Conservation (phyloP, 306 rosid genomes). For the Prunus mira region DNA sequence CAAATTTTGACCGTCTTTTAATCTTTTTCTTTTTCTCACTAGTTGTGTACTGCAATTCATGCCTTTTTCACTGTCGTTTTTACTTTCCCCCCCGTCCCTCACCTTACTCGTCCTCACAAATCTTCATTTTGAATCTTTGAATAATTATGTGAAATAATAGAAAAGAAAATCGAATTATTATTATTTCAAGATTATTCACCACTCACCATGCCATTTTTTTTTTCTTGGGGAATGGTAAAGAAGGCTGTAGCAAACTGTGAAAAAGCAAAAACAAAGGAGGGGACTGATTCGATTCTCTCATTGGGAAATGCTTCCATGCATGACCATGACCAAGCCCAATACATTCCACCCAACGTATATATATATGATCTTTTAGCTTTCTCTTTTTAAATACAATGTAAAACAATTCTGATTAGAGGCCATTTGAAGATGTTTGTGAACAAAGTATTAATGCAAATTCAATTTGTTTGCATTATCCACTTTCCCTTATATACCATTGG, state of each 20-base stretch:
- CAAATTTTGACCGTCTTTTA: slow-evolving; percentile 89
- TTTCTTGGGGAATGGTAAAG: slow-evolving; percentile 94
- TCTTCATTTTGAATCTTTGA: slow-evolving; percentile 8
- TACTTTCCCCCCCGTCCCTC: slow-evolving; percentile 42
- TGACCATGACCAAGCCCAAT: slow-evolving; percentile 28
- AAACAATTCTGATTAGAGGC: neutral
- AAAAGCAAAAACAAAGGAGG: slow-evolving; percentile 81
- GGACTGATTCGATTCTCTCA: slow-evolving; percentile 94
- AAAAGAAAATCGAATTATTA: neutral
- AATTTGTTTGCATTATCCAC: neutral
- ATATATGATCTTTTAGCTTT: slow-evolving; percentile 33
- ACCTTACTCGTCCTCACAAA: slow-evolving; percentile 17
- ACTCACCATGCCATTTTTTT: slow-evolving; percentile 31
- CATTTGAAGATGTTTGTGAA: neutral
- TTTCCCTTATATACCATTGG: neutral
- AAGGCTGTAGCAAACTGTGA: slow-evolving; percentile 88
- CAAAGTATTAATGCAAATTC: neutral
- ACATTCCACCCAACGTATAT: slow-evolving; percentile 13
- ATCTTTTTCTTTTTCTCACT: slow-evolving; percentile 39
- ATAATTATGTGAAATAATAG: neutral
- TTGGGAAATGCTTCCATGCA: slow-evolving; percentile 98
- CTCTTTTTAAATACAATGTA: slow-evolving; percentile 16
- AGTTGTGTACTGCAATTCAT: slow-evolving; percentile 19
- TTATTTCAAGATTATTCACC: slow-evolving; percentile 30
- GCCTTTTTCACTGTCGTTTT: slow-evolving; percentile 72